phyloP scores from a whole-genome alignment of 2,329 filamentous ascomycete species.

The Diaporthe vexans region DNA sequence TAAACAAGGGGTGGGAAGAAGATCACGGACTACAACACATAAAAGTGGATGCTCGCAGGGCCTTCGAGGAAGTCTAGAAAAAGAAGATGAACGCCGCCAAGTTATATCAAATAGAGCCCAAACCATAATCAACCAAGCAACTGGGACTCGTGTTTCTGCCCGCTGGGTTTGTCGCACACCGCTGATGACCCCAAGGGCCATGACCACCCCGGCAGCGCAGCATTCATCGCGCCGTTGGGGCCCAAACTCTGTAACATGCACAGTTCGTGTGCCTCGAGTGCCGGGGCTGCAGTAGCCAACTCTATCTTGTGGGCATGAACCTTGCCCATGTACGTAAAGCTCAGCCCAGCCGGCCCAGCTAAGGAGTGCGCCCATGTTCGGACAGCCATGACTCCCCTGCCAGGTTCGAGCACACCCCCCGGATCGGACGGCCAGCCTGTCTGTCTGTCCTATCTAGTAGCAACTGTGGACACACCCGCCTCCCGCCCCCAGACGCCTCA shows the following conservation, averaged over 20 bases:
- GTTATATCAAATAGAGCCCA: constrained; percentile 19
- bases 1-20: background rate
- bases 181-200: constrained; percentile 5
- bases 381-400: constrained; percentile 24
- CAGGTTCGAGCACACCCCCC: background rate
- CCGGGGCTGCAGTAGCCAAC: constrained; percentile 15
- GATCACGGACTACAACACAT: constrained; percentile 3
- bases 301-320: constrained; percentile 17
- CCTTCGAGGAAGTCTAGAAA: background rate
- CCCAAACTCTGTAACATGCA: constrained; percentile 17
- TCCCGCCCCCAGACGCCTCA: background rate
- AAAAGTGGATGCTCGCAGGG: constrained; percentile 7
- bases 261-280: constrained; percentile 10
- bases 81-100: constrained; percentile 17
- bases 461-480: background rate
- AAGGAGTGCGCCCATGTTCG: constrained; percentile 24
- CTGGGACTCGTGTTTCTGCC: constrained; percentile 7
- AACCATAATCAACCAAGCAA: constrained; percentile 1
- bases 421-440: constrained; percentile 2
- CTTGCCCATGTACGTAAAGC: constrained; percentile 17
- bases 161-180: background rate
- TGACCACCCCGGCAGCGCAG: background rate
- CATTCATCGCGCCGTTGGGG: constrained; percentile 13
- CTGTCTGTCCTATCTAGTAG: background rate
- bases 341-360: constrained; percentile 6